Percentiles rank a stretch among this genome's conserved stretches.
These are phyloP conservation scores for Corniculantispora saksenae DNA, from an alignment of 2,329 filamentous ascomycete species.

Conservation along the genomic window DNA sequence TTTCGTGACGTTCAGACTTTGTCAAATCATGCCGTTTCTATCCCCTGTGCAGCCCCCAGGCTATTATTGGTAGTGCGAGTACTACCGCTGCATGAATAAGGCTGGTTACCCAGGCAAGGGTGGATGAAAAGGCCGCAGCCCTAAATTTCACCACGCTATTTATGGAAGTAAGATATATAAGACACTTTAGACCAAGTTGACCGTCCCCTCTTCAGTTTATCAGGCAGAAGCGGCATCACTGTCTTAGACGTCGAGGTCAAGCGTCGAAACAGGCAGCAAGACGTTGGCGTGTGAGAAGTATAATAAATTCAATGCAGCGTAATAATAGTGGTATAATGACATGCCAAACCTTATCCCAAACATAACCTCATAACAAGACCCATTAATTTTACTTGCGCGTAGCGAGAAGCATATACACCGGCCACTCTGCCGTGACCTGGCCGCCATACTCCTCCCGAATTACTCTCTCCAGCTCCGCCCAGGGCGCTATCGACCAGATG, in stretches of 20 bases:
- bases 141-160: too few relatives aligned
- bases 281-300: neutral
- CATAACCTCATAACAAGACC: neutral
- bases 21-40: too few relatives aligned
- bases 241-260: neutral
- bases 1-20: too few relatives aligned
- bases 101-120: too few relatives aligned
- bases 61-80: too few relatives aligned
- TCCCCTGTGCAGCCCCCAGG: too few relatives aligned
- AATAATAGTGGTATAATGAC: neutral
- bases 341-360: neutral
- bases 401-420: conserved; percentile 15
- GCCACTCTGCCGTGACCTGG: conserved; percentile 14
- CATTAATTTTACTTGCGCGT: conserved; percentile 3
- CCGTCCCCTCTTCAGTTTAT: too few relatives aligned
- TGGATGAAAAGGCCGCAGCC: too few relatives aligned
- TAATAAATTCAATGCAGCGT: neutral
- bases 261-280: neutral
- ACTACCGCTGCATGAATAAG: too few relatives aligned
- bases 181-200: too few relatives aligned
- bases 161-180: too few relatives aligned
- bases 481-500: neutral
- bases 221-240: too few relatives aligned
- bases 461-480: conserved; percentile 8
- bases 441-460: conserved; percentile 15